Base-by-base conservation (phyloP, 2,329 filamentous ascomycete species). In the Colletotrichum siamense region DNA sequence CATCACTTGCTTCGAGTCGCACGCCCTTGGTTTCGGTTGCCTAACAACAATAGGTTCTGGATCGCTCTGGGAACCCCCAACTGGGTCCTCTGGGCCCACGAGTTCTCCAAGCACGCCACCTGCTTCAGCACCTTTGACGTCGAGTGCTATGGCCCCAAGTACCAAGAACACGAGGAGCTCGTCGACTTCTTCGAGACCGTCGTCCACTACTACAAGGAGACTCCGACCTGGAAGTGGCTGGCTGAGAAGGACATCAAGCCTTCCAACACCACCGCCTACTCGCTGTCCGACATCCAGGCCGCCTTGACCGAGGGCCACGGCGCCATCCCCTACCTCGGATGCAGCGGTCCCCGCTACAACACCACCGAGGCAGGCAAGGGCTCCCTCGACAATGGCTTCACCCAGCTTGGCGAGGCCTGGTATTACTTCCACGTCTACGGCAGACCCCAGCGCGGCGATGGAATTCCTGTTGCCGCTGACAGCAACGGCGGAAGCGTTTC, bases 41-140 rank as follows among this genome's bases (percentile, higher is more conserved):
- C 73, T 70, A 30, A 76, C 44, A 81, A 77, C 15, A 89, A 88
- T 18, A 77, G 75, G 71, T 77, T 71, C 88, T 94, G 92, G 93
- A 87, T 93, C 78, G 88, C 88, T 64, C 90, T 91, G 78, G 85
- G 85, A 76, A 87, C 89, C 65, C 86, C 89, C 16, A 94, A 92
- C 84, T 82, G 85, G 67, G 87, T 89, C 39, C 91, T 94, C 84
- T 94, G 92, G 92, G 92, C 84, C 52, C 92, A 94, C 85, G 92
- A 94, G 81, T 94, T 92, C 86, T 89, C 87, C 84, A 94, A 94
- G 86, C 92, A 93, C 83, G 92, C 89, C 4, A 94, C 92, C 16
- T 94, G 92, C 87, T 94, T 86, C 86, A 91, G 89, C 63, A 93
- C 90, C 76, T 94, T 94, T 81, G 91, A 94, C 80, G 83, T 87